These are phyloP conservation scores for Endotrypanum monterogeii DNA, from an alignment of 208 protist genomes.

Conservation along the genomic window DNA sequence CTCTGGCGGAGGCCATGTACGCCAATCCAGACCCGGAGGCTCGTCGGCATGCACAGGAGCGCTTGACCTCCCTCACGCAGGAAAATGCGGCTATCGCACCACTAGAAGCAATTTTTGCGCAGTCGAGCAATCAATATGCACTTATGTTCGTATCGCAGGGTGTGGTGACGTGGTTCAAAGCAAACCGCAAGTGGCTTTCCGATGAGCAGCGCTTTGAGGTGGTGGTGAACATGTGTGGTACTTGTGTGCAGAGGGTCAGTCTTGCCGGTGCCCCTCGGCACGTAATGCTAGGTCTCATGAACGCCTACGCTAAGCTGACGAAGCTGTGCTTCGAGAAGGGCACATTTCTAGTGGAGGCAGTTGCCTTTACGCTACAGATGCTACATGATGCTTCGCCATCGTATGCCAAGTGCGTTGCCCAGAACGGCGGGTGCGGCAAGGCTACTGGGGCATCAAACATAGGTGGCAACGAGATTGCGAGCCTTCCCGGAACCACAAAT, in stretches of 20 bases:
- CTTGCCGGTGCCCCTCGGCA: conserved; percentile 63
- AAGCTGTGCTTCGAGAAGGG: conserved; percentile 76
- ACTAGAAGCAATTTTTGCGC: conserved; percentile 49
- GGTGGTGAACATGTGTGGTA: conserved; percentile 62
- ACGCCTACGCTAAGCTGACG: conserved; percentile 58
- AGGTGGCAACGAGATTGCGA: not conserved
- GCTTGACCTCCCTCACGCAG: conserved; percentile 48
- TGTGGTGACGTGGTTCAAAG: conserved; percentile 70
- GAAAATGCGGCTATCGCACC: conserved; percentile 51
- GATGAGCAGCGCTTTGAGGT: conserved; percentile 37
- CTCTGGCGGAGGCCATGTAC: conserved; percentile 72
- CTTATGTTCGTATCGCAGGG: conserved; percentile 77
- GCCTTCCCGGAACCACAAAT: not conserved
- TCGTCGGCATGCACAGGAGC: conserved; percentile 49
- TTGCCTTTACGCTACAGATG: conserved; percentile 55
- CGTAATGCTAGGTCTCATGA: conserved; percentile 60
- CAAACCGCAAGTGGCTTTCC: conserved; percentile 54
- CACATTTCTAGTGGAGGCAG: conserved; percentile 48
- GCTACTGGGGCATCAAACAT: not conserved
- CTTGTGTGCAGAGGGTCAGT: conserved; percentile 60
- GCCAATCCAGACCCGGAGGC: conserved; percentile 44
- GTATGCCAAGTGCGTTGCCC: conserved; percentile 19
- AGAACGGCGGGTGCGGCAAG: conserved; percentile 32
- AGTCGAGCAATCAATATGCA: conserved; percentile 78
- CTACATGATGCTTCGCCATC: conserved; percentile 31